Evolutionary conservation across 2,329 filamentous ascomycete genomes (phyloP).

Genomic region (Beauveria bassiana): DNA sequence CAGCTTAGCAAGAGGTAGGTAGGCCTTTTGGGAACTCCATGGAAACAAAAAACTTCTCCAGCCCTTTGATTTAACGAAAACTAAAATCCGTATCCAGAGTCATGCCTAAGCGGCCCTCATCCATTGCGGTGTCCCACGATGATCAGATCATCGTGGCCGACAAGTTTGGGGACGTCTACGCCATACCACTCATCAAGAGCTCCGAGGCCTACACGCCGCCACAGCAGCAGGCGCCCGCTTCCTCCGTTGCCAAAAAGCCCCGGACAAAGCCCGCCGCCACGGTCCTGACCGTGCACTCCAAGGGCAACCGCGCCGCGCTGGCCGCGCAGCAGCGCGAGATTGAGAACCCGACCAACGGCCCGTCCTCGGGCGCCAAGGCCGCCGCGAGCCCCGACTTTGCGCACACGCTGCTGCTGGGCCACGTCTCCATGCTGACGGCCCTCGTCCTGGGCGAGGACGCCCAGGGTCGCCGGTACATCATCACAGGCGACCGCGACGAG

Average conservation of each 20-base stretch:
- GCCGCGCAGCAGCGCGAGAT: slow-evolving; percentile 47
- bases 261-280: slow-evolving; percentile 45
- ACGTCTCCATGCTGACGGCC: slow-evolving; percentile 91
- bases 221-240: slow-evolving; percentile 15
- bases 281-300: slow-evolving; percentile 54
- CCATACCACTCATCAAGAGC: slow-evolving; percentile 59
- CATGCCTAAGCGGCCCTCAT: slow-evolving; percentile 86
- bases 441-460: slow-evolving; percentile 45
- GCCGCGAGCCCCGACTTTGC: slow-evolving; percentile 51
- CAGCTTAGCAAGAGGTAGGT: slow-evolving; percentile 76
- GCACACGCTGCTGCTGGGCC: slow-evolving; percentile 73
- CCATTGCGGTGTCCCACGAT: slow-evolving; percentile 62
- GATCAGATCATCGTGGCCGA: slow-evolving; percentile 74
- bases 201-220: slow-evolving; percentile 13
- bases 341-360: slow-evolving; percentile 20
- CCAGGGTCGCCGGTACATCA: slow-evolving; percentile 37
- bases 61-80: too few species aligned
- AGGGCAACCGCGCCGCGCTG: slow-evolving; percentile 53
- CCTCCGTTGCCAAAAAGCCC: slow-evolving; percentile 13
- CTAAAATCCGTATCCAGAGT: slow-evolving; percentile 35
- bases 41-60: too few species aligned
- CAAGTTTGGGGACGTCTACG: slow-evolving; percentile 96
- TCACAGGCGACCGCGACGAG: slow-evolving; percentile 51
- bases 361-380: slow-evolving; percentile 15
- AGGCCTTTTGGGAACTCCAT: slow-evolving; percentile 12